Conservation (phyloP, 495 filamentous ascomycete genomes). For the Extremus antarcticus region DNA sequence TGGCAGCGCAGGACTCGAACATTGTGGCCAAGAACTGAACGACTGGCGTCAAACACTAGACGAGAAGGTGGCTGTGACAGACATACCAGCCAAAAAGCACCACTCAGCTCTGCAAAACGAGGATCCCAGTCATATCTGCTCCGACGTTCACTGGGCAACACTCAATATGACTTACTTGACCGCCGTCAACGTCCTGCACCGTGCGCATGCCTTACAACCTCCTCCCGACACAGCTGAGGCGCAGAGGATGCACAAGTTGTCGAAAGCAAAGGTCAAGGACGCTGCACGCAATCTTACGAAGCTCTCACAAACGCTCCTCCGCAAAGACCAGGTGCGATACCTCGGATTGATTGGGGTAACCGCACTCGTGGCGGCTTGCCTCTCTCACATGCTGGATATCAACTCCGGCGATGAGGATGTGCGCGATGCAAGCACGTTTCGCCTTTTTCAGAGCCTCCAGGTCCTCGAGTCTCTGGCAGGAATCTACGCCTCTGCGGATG, state of each 20-base stretch:
- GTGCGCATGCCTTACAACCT: slow-evolving; percentile 61
- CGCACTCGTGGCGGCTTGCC: slow-evolving; percentile 77
- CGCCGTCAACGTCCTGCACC: slow-evolving; percentile 71
- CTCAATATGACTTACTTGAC: slow-evolving; percentile 81
- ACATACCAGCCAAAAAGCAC: slow-evolving; percentile 2
- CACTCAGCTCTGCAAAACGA: slow-evolving; percentile 37
- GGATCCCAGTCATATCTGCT: slow-evolving; percentile 38
- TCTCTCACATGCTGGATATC: slow-evolving; percentile 79
- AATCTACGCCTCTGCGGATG: slow-evolving; percentile 75
- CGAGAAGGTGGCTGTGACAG: slow-evolving; percentile 45
- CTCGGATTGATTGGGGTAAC: slow-evolving; percentile 82
- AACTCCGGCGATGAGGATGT: slow-evolving; percentile 59
- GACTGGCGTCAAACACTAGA: slow-evolving; percentile 61
- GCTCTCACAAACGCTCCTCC: slow-evolving; percentile 60
- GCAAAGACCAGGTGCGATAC: slow-evolving; percentile 55
- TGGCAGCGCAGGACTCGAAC: slow-evolving; percentile 75
- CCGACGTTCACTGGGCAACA: slow-evolving; percentile 52
- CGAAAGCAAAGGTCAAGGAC: slow-evolving; percentile 61
- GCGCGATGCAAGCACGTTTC: slow-evolving; percentile 53
- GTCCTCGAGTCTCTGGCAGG: slow-evolving; percentile 67
- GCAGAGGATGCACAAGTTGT: slow-evolving; percentile 37
- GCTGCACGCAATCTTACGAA: slow-evolving; percentile 67
- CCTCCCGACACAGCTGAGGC: slow-evolving; percentile 40
- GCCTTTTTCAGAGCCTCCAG: slow-evolving; percentile 72
- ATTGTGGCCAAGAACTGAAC: slow-evolving; percentile 59